Evolutionary conservation across 371 early-diverging fungal genomes (phyloP), one percentile per base, ranked within the genome.

Genomic region (Rhizopus sp.): DNA sequence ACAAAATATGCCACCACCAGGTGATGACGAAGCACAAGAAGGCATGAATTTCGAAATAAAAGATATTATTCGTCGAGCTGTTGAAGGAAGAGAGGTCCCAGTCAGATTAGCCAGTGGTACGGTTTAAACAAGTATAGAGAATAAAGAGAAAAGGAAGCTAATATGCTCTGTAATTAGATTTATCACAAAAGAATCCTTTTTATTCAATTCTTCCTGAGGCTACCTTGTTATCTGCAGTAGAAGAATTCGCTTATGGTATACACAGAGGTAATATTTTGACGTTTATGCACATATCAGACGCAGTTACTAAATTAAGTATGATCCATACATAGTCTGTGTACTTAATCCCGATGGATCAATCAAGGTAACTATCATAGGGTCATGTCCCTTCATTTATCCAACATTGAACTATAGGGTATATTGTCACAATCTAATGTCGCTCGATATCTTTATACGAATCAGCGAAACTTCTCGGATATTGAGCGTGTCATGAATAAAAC

Each of bases 101-200:
- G 88, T 87, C n/a, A 83, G 77, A 49, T 62, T 88, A 31, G 87
- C 84, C 3, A 83, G 81, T 49, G 80, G 83, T 77, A 68, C 45
- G 51, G 33, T 34, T 32, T 31, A 39, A 30, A 15, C 16, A 34
- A 45, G 3, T 33, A 33, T 7, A 45, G 16, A 6, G 32, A 15
- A 34, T 15, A 30, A n/a, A 39, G 7, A 31, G 3, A 41, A 30
- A 30, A 41, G 0, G 3, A 23, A 17, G 9, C 23, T 41, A 4
- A 23, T 33, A 23, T 15, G 12, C 32, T 6, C 30, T 30, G 17
- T 9, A 48, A 8, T 16, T 57, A 72, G 94, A 93, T 68, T 63
- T 91, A 38, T 93, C 93, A n/a, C 81, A 84, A 42, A 83, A 84
- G 52, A 90, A 93, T 57, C 93, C 94, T 5, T 93, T 93, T 63